A percentile compares a stretch with the other conserved stretches of the same genome.
Conservation (phyloP, 768 basidiomycete species). For the Lentinula sp. region DNA sequence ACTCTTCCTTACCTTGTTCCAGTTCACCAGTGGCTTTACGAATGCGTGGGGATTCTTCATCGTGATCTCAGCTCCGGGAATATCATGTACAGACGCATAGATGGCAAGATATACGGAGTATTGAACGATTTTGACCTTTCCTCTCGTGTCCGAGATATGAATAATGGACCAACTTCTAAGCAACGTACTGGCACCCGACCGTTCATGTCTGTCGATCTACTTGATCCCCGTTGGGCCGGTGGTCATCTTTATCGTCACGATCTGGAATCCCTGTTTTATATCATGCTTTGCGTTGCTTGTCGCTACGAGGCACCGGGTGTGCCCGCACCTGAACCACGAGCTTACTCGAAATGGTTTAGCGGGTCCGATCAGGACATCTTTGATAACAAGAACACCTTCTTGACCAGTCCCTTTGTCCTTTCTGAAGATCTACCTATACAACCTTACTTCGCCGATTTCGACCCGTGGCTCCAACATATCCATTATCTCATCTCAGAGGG, state of each 20-base stretch:
- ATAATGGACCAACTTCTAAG: neutral
- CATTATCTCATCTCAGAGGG: no score
- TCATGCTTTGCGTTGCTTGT: neutral
- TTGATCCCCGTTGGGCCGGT: neutral
- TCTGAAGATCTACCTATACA: neutral
- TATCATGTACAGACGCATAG: constrained; percentile 9
- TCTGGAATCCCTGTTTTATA: constrained; percentile 7
- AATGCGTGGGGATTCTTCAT: constrained; percentile 8
- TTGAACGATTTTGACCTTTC: constrained; percentile 10
- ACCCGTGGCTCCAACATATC: neutral
- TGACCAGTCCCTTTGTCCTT: neutral
- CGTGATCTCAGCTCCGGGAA: constrained; percentile 12
- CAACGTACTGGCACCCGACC: constrained; percentile 5
- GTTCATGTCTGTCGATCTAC: constrained; percentile 2
- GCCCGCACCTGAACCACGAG: neutral
- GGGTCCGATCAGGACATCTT: neutral
- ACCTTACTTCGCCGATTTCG: neutral
- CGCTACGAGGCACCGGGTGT: neutral
- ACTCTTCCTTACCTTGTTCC: no score
- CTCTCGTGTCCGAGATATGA: neutral
- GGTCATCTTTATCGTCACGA: constrained; percentile 6
- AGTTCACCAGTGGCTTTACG: constrained; percentile 8
- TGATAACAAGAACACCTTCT: neutral
- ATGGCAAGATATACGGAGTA: constrained; percentile 10
- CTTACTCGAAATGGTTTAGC: neutral